These are phyloP conservation scores for Berberis vulgaris DNA, from an alignment of 164 flowering plant genomes.

Conservation along the genomic window DNA sequence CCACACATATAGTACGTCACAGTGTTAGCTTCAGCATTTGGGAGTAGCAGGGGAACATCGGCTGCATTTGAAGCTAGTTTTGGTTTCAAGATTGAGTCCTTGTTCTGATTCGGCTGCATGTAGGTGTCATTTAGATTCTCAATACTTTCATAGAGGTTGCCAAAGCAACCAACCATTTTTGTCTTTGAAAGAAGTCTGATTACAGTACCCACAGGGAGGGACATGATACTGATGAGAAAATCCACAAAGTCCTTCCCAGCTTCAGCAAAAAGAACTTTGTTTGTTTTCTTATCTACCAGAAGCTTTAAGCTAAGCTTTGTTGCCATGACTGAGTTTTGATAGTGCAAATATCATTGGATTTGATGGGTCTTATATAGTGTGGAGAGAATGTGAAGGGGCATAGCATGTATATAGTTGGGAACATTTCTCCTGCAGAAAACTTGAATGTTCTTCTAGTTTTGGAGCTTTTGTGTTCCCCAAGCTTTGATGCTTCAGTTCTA, in stretches of 20 bases:
- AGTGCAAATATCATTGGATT: too few relatives aligned
- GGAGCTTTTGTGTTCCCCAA: too few relatives aligned
- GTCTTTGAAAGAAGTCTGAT: background rate
- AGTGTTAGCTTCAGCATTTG: background rate
- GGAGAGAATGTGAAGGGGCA: too few relatives aligned
- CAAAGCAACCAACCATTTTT: background rate
- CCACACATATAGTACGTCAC: background rate
- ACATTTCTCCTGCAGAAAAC: too few relatives aligned
- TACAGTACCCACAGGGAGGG: background rate
- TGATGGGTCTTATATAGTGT: too few relatives aligned
- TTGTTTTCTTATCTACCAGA: background rate
- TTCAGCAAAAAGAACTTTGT: slow-evolving; percentile 4
- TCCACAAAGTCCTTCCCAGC: slow-evolving; percentile 1
- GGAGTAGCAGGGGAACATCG: background rate
- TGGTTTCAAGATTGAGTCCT: background rate
- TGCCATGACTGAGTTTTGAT: background rate
- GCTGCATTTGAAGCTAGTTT: background rate
- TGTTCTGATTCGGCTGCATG: background rate
- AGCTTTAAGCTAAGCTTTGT: background rate
- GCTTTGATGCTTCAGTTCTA: too few relatives aligned
- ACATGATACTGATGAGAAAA: background rate
- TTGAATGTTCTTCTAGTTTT: too few relatives aligned
- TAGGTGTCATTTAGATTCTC: background rate
- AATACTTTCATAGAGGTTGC: background rate
- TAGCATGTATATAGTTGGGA: too few relatives aligned